Percentiles rank a stretch among this genome's conserved stretches.
These are phyloP conservation scores for Quaeritorhiza haematococci DNA, from an alignment of 371 early-diverging fungal genomes.

Conservation along the genomic window DNA sequence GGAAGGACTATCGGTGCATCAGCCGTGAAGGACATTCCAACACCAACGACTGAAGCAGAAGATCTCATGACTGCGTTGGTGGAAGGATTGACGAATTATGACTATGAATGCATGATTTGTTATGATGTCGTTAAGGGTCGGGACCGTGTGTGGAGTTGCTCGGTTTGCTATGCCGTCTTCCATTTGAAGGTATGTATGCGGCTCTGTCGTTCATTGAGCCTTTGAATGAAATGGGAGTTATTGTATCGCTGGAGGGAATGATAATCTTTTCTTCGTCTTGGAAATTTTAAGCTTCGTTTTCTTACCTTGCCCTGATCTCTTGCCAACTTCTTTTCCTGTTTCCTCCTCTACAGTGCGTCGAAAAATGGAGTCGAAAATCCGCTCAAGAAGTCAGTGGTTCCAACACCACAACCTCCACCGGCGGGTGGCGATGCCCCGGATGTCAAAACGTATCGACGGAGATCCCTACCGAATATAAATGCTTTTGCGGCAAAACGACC, in stretches of 20 bases:
- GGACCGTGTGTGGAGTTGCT: slow-evolving; percentile 78
- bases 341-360: slow-evolving; percentile 16
- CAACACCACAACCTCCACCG: slow-evolving; percentile 15
- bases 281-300: neutral
- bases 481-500: slow-evolving; percentile 82
- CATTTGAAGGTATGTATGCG: slow-evolving; percentile 85
- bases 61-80: slow-evolving; percentile 44
- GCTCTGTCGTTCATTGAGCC: no score
- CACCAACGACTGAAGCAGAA: neutral
- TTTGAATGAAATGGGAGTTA: no score
- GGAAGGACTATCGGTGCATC: neutral
- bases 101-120: slow-evolving; percentile 94
- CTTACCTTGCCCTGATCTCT: neutral
- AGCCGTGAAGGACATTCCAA: no score
- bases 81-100: slow-evolving; percentile 54
- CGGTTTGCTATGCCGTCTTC: slow-evolving; percentile 83
- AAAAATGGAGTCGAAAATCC: slow-evolving; percentile 18
- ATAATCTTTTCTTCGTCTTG: no score
- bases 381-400: slow-evolving; percentile 27
- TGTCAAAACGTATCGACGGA: slow-evolving; percentile 72
- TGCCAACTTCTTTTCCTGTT: no score
- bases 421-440: slow-evolving; percentile 87
- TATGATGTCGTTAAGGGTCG: slow-evolving; percentile 71
- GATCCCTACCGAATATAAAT: slow-evolving; percentile 66
- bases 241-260: no score